Evolutionary conservation across 305 asterid genomes (phyloP), one percentile per base, ranked within the genome.

Genomic region (Lippia alba): DNA sequence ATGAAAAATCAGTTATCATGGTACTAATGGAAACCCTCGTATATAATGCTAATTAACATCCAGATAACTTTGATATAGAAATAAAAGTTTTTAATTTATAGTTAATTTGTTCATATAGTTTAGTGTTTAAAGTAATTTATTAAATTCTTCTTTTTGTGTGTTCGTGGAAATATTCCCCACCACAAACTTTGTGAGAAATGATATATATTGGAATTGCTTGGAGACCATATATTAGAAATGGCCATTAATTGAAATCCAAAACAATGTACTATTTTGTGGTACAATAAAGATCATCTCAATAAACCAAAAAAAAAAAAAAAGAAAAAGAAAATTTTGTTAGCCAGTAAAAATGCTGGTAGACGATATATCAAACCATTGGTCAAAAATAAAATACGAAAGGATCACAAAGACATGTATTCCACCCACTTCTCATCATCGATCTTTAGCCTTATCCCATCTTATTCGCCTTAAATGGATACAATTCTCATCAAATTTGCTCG

Each of bases 371-470:
- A 20, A 41, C 33, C 17, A 65, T 66, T 70, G 67, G 73, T 48
- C 59, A 39, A 63, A 69, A n/a, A 36, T 45, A 39, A 67, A 55
- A 61, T 18, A 56, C 48, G 12, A 2, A 71, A 58, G 46, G 71
- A 60, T 39, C 62, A 48, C 56, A 58, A 55, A 60, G 89, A 85
- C 83, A 67, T 78, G 74, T 48, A 69, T 75, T 81, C 91, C 91
- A 87, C 82, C 94, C 81, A 76, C 84, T 74, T 85, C 82, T 71
- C 83, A n/a, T n/a, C n/a, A n/a, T n/a, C n/a, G n/a, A 71, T 77
- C 77, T 68, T 67, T 34, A 79, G 73, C 77, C 86, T 80, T 81
- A 78, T 87, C 89, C 59, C 59, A 34, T 2, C 40, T 34, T 34
- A 34, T 58, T 9, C 44, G 16, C 48, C 6, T 16, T 40, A 64